phyloP scores from a whole-genome alignment of 305 asterid species.

The Fraxinus ornus region DNA sequence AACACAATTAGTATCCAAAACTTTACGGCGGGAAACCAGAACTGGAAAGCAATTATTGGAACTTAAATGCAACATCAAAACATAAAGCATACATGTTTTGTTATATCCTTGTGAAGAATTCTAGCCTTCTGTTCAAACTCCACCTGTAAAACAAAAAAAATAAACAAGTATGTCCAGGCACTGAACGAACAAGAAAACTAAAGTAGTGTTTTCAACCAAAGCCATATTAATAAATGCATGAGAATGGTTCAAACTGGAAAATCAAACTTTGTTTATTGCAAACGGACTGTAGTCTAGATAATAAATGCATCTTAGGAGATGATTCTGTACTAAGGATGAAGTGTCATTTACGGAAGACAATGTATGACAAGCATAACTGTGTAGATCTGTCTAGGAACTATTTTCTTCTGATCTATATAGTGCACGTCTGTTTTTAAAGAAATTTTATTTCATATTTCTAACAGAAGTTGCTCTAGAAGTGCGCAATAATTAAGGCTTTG shows the following conservation, averaged over 20 bases:
- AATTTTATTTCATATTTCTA: background rate
- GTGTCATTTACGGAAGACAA: background rate
- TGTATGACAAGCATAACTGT: background rate
- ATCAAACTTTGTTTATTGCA: background rate
- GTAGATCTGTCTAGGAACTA: background rate
- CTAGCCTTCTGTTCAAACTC: conserved; percentile 47
- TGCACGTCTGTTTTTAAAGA: background rate
- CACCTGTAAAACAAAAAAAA: conserved; percentile 37
- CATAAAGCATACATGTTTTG: conserved; percentile 41
- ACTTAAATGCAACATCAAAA: conserved; percentile 7
- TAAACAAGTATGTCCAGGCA: background rate
- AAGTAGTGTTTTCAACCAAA: background rate
- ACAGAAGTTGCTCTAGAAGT: background rate
- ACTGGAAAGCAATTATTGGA: conserved; percentile 10
- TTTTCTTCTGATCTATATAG: background rate
- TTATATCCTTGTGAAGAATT: conserved; percentile 48
- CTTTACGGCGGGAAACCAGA: conserved; percentile 2
- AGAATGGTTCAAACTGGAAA: background rate
- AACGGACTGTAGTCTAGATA: background rate
- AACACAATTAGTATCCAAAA: background rate
- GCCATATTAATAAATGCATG: background rate
- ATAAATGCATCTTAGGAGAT: background rate
- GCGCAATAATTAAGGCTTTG: background rate
- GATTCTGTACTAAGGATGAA: background rate
- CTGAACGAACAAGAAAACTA: background rate